A percentile compares a stretch with the other conserved stretches of the same genome.
phyloP scores from a whole-genome alignment of 2,329 filamentous ascomycete species.

The Alternaria viburni region DNA sequence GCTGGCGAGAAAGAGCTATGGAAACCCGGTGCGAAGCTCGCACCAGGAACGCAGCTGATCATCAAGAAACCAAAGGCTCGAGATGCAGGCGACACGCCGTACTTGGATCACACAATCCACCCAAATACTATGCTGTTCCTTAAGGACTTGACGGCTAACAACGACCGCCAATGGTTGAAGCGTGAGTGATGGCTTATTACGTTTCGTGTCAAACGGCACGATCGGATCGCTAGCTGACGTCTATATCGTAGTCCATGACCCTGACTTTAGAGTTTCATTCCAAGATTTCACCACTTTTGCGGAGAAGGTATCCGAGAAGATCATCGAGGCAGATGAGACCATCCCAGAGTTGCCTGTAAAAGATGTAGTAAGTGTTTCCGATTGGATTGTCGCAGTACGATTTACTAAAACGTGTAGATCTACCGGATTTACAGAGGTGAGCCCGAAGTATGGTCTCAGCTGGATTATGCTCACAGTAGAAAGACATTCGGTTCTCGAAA shows the following conservation, averaged over 20 bases:
- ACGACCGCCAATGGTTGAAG: conserved; percentile 69
- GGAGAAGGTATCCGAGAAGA: conserved; percentile 71
- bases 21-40: conserved; percentile 63
- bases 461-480: neutral
- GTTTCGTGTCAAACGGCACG: neutral
- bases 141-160: conserved; percentile 64
- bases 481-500: conserved; percentile 80
- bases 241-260: conserved; percentile 69
- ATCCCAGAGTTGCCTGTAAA: conserved; percentile 86
- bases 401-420: conserved; percentile 54
- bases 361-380: conserved; percentile 66
- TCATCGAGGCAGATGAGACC: conserved; percentile 77
- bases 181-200: conserved; percentile 50
- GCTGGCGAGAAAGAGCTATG: conserved; percentile 59
- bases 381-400: neutral
- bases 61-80: conserved; percentile 69
- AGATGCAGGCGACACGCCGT: conserved; percentile 64
- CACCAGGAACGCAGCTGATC: conserved; percentile 65
- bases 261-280: conserved; percentile 77
- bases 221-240: conserved; percentile 16
- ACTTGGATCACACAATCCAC: conserved; percentile 64
- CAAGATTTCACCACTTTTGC: conserved; percentile 85
- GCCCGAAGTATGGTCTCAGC: neutral
- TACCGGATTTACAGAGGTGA: conserved; percentile 79
- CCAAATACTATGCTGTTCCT: conserved; percentile 69